These are phyloP conservation scores for Madurella mycetomatis DNA, from an alignment of 2,329 filamentous ascomycete species.

Conservation along the genomic window DNA sequence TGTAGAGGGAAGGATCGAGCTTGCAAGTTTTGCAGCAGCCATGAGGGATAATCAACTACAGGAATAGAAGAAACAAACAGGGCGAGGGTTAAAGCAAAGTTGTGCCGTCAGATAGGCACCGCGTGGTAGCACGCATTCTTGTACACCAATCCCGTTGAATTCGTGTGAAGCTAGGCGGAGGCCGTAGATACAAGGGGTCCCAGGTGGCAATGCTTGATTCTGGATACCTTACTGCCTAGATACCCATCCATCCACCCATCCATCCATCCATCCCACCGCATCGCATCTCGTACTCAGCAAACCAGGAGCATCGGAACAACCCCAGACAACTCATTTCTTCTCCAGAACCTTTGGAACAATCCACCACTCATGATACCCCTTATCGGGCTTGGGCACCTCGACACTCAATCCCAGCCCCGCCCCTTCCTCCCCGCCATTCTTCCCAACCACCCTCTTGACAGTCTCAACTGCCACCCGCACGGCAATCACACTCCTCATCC, in stretches of 20 bases:
- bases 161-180: background rate
- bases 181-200: background rate
- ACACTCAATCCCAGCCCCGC: conserved; percentile 33
- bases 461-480: conserved; percentile 60
- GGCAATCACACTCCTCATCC: conserved; percentile 66
- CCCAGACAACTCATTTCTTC: background rate
- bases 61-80: too few relatives aligned
- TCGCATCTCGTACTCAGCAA: too few relatives aligned
- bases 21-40: too few relatives aligned
- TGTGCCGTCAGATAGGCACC: too few relatives aligned
- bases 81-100: too few relatives aligned
- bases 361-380: conserved; percentile 62
- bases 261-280: too few relatives aligned
- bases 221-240: background rate
- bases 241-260: background rate
- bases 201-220: background rate
- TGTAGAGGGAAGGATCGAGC: too few relatives aligned
- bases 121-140: too few relatives aligned
- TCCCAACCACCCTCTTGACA: conserved; percentile 52
- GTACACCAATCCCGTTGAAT: too few relatives aligned
- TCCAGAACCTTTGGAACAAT: conserved; percentile 49
- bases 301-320: too few relatives aligned
- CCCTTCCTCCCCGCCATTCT: conserved; percentile 22
- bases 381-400: conserved; percentile 49
- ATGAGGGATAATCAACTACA: too few relatives aligned